Percentiles rank a stretch among this genome's conserved stretches.
Evolutionary conservation across 768 basidiomycete genomes (phyloP).

Genomic region (Tulasnella calospora): DNA sequence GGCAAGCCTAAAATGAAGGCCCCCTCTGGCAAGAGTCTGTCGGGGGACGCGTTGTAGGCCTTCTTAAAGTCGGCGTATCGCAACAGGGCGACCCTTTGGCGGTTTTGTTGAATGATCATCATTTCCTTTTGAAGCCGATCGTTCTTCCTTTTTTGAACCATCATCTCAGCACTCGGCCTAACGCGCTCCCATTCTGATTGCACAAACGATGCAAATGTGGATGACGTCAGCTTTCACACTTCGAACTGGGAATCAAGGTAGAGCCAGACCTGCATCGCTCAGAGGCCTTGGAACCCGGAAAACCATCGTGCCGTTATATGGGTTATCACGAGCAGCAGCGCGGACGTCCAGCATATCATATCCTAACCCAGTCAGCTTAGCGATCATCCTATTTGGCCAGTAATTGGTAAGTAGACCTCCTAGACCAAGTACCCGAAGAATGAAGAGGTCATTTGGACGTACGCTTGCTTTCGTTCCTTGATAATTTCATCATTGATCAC

Average conservation of each 20-base stretch:
- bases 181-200: not conserved
- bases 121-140: not conserved
- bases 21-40: not conserved
- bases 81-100: not conserved
- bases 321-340: not conserved
- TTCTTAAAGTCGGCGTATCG: not conserved
- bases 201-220: too few relatives aligned
- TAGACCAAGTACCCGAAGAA: not conserved
- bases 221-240: too few relatives aligned
- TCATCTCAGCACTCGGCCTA: not conserved
- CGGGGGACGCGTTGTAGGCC: not conserved
- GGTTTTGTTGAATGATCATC: not conserved
- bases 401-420: not conserved
- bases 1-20: not conserved
- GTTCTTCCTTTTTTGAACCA: not conserved
- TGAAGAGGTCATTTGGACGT: not conserved
- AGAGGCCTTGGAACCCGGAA: not conserved
- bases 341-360: not conserved
- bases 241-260: too few relatives aligned
- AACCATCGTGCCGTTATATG: not conserved
- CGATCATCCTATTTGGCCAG: not conserved
- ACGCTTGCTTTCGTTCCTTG: not conserved
- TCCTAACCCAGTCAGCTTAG: not conserved
- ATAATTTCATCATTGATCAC: not conserved
- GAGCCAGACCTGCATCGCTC: not conserved